Evolutionary conservation across 495 filamentous ascomycete genomes (phyloP), one percentile per base, ranked within the genome.

Genomic region (Poronia punctata): DNA sequence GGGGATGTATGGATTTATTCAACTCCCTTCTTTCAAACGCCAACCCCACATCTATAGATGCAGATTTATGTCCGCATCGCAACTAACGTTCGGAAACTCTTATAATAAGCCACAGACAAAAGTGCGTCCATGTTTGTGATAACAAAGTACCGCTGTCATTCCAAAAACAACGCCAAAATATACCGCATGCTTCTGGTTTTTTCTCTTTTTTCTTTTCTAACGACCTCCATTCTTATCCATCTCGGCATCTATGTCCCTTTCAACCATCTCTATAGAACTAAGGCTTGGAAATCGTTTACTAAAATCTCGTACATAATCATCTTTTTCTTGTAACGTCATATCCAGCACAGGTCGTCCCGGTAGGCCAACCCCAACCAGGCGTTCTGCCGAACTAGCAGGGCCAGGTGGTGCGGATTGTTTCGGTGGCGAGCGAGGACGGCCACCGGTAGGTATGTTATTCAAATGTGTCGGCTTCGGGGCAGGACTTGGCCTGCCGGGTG

Each of bases 261-360:
- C 87, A 21, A 86, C 83, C 80, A 93, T 85, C 67, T 94, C 88
- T 33, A 94, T 68, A 1, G 83, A 78, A 16, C 75, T 78, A 17
- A 95, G 67, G 52, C 79, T 87, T 1, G 88, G 88, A 58, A 85
- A 95, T 30, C 85, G 68, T 60, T 83, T 83, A 49, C 79, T 81
- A 54, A 95, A 95, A 57, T 83, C 71, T 36, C 53, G 49, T 11
- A 77, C 49, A 53, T 76, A 76, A 38, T 77, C 71, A 38, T 76
- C 72, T 49, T 64, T 75, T 38, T 72, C 64, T 38, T 58, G 54
- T 15, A 62, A 52, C 37, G 57, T 60, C 69, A 72, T 72, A n/a
- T 61, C 56, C 48, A 72, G 51, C 29, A 54, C 45, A 3, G 67
- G 53, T 20, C 65, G 64, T 2, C 65, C 65, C 0, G 66, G 62